These are phyloP conservation scores for Amoebophrya sp. DNA, from an alignment of 169 alveolate genomes.

Conservation along the genomic window DNA sequence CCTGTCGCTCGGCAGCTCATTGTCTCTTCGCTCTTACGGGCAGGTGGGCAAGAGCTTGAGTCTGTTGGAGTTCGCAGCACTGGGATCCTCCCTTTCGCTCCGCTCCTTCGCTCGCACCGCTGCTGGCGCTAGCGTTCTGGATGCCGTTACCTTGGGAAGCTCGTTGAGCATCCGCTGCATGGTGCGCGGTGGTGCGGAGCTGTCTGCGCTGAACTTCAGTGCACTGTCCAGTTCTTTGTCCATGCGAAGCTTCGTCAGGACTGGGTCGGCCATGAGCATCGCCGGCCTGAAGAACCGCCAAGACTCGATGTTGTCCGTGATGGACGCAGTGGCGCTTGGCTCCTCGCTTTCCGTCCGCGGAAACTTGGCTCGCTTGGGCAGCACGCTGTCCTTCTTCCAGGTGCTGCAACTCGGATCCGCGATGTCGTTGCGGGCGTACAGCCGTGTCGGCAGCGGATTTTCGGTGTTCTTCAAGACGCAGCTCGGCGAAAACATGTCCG, in stretches of 20 bases:
- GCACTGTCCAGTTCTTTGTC: neutral
- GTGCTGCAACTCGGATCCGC: neutral
- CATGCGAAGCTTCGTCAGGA: neutral
- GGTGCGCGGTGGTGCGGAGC: neutral
- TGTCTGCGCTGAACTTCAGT: neutral
- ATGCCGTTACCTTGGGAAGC: neutral
- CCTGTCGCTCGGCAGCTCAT: neutral
- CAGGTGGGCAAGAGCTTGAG: neutral
- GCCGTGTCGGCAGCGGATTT: neutral
- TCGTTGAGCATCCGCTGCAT: neutral
- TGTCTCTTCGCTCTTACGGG: neutral
- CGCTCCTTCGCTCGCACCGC: neutral
- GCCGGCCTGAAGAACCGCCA: neutral
- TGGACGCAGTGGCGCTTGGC: constrained; percentile 9
- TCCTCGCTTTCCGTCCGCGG: neutral
- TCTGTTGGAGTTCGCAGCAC: neutral
- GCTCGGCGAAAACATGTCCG: neutral
- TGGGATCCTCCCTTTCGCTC: neutral
- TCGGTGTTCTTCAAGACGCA: neutral
- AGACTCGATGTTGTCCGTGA: neutral
- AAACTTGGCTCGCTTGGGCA: neutral
- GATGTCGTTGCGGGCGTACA: neutral
- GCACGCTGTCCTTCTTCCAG: neutral
- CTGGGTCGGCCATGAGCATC: neutral
- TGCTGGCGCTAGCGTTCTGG: neutral